Percentiles rank a stretch among this genome's conserved stretches.
Evolutionary conservation across 106 monocot genomes (phyloP).

Genomic region (Dendrobium chrysotoxum): DNA sequence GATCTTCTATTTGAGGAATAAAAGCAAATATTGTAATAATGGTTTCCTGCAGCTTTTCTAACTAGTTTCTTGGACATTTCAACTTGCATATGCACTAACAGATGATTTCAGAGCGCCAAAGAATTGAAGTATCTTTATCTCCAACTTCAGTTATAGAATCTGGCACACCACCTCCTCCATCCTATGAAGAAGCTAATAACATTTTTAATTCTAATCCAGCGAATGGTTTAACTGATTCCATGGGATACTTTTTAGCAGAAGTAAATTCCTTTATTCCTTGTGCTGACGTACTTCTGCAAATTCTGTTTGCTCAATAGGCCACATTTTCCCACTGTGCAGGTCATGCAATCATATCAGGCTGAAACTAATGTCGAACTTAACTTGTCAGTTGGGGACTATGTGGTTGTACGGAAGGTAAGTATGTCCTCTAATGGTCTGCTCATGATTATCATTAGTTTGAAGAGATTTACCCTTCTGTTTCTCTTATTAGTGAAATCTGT

Average conservation of each 20-base stretch:
- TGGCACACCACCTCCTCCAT: slow-evolving; percentile 62
- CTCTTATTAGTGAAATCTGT: no score
- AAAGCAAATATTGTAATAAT: neutral
- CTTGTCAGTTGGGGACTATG: slow-evolving; percentile 67
- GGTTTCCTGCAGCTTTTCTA: neutral
- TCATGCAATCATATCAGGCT: slow-evolving; percentile 66
- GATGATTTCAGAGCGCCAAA: slow-evolving; percentile 80
- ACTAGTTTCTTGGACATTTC: neutral
- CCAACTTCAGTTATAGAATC: slow-evolving; percentile 43
- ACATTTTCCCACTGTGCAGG: slow-evolving; percentile 26
- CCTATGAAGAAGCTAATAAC: slow-evolving; percentile 73
- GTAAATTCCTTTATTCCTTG: slow-evolving; percentile 18
- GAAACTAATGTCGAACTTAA: slow-evolving; percentile 81
- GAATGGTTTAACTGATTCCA: slow-evolving; percentile 41
- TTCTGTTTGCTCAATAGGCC: neutral
- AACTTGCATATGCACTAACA: slow-evolving; percentile 8
- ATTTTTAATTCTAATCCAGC: slow-evolving; percentile 27
- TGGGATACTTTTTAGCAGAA: slow-evolving; percentile 86
- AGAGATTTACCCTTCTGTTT: neutral
- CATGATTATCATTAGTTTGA: neutral
- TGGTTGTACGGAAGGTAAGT: slow-evolving; percentile 76
- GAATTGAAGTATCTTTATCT: slow-evolving; percentile 56
- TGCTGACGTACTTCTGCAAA: neutral
- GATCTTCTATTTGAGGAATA: neutral
- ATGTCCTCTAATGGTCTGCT: neutral